Base-by-base conservation (phyloP, 2,329 filamentous ascomycete species). In the Fusarium sp. region DNA sequence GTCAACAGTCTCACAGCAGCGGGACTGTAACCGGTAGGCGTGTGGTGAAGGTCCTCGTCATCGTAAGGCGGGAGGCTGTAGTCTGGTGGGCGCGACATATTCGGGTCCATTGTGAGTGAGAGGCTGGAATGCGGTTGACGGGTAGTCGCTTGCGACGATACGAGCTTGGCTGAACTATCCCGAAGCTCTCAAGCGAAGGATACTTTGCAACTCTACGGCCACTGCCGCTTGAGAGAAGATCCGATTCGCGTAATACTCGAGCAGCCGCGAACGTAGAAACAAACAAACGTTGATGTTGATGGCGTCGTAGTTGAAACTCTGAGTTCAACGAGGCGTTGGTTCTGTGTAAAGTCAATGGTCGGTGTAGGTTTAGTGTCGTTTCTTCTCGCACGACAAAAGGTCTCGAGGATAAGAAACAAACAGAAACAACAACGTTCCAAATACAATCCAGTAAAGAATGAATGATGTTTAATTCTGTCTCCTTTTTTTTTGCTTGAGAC, bases 1-100 rank as follows among this genome's bases (percentile, higher is more conserved):
- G 88, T 90, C 80, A 91, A 81, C 73, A 91, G 81, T 74, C 89
- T 84, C 57, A 91, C 84, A 66, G 84, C 86, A 34, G 88, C 84
- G 46, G 83, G 79, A 75, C 85, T 86, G 59, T 83, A 80, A 63
- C 82, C 81, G 41, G 81, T 81, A 20, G 83, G 82, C 29, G 82
- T 84, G 68, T 83, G 80, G 71, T 85, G 80, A 64, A 74, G 58
- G 53, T 77, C 70, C 54, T 88, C 86, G 56, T 88, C 86, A 74
- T 87, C 84, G 75, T 91, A 90, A 56, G 79, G 79, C 22, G 86
- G 86, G 56, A 88, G 81, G 68, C 82, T 82, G 74, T 90, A 91
- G 69, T 88, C 86, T 32, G 88, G 87, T 64, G 86, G 86, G 69
- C 84, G 81, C 34, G 83, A 82, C 72, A 82, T 84, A 73, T 81